Percentiles rank a stretch among this genome's conserved stretches.
Conservation (phyloP, 495 filamentous ascomycete genomes). For the Choiromyces venosus region DNA sequence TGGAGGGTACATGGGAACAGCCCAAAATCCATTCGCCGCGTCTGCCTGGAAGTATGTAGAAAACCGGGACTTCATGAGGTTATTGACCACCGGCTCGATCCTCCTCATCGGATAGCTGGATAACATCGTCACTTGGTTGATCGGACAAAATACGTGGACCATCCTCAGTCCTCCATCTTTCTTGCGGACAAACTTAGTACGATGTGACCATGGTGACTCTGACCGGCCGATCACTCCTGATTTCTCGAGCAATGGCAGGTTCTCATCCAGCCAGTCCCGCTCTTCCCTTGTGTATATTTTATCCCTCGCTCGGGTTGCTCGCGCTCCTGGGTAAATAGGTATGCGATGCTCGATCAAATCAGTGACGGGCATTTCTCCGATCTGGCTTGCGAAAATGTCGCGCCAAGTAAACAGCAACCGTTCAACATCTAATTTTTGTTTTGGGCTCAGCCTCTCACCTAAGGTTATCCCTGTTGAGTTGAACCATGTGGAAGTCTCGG, state of each 20-base stretch:
- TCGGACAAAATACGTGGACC: conserved; percentile 1
- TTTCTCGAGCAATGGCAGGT: no score
- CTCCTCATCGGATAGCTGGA: conserved; percentile 5
- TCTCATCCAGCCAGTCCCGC: not conserved
- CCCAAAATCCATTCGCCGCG: conserved; percentile 1
- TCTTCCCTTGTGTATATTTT: conserved; percentile 6
- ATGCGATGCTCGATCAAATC: conserved; percentile 4
- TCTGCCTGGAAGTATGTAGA: no score
- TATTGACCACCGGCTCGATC: conserved; percentile 9
- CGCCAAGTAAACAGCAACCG: conserved; percentile 13
- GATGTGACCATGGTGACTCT: no score
- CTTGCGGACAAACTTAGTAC: no score
- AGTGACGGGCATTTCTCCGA: conserved; percentile 6
- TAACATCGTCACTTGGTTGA: conserved; percentile 3
- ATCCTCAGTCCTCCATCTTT: not conserved
- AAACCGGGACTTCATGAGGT: not conserved
- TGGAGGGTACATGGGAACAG: not conserved
- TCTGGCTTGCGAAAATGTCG: conserved; percentile 8
- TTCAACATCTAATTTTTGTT: not conserved
- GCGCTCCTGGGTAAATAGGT: not conserved
- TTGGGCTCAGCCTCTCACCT: not conserved
- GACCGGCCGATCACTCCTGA: no score
- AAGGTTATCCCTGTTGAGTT: not conserved
- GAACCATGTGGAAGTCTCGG: no score
- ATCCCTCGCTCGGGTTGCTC: not conserved